phyloP scores from a whole-genome alignment of 495 filamentous ascomycete genomes.

The Hypoxylon cercidicola region DNA sequence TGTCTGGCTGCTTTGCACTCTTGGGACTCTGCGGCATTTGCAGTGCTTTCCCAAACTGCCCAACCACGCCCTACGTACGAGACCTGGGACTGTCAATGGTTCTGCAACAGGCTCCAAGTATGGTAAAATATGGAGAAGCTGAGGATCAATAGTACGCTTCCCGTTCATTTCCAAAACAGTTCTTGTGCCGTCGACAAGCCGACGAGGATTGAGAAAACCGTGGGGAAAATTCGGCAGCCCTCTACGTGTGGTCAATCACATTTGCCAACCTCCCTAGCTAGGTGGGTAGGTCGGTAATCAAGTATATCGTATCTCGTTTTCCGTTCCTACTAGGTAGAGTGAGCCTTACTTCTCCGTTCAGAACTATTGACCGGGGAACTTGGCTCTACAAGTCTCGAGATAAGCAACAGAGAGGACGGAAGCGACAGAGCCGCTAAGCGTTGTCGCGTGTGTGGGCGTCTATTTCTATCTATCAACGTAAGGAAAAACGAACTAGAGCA shows the following conservation, averaged over 20 bases:
- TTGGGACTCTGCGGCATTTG: constrained; percentile 23
- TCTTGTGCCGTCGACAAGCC: constrained; percentile 30
- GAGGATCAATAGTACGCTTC: neutral
- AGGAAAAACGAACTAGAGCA: constrained; percentile 1
- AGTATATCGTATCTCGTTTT: constrained; percentile 5
- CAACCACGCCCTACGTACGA: constrained; percentile 3
- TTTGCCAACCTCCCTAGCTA: neutral
- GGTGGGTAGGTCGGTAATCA: constrained; percentile 7
- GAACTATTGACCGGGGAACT: neutral
- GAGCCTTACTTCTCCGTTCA: constrained; percentile 11
- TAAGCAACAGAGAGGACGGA: constrained; percentile 20
- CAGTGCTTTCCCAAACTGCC: neutral
- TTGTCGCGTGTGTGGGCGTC: neutral
- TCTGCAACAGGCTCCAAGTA: no score
- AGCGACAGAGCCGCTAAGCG: neutral
- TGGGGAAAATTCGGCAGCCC: constrained; percentile 23
- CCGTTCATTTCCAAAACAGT: neutral
- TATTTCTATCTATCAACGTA: constrained; percentile 5
- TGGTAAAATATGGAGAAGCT: constrained; percentile 11
- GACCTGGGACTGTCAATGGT: no score
- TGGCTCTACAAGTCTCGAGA: neutral
- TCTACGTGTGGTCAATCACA: constrained; percentile 4
- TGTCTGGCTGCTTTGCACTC: neutral
- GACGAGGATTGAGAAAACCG: constrained; percentile 22
- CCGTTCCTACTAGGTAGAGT: neutral